Conservation (phyloP, 2,329 filamentous ascomycete species). For the Tolypocladium ovalisporum region DNA sequence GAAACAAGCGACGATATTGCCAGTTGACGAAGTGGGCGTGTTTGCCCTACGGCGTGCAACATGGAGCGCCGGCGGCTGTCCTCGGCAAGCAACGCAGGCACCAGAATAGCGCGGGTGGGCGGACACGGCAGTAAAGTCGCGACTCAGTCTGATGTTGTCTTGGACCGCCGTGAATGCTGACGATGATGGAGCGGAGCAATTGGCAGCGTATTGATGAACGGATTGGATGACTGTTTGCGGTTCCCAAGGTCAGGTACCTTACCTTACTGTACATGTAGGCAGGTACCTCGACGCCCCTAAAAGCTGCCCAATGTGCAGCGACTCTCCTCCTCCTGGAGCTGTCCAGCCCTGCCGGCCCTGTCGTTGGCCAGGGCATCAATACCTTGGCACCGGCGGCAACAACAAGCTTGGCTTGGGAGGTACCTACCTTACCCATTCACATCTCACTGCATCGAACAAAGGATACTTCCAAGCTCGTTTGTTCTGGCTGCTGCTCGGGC, state of each 20-base stretch:
- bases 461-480: neutral
- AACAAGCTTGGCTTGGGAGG: too few relatives aligned
- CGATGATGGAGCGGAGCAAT: neutral
- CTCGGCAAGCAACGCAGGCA: neutral
- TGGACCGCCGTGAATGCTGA: neutral
- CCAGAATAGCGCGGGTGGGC: neutral
- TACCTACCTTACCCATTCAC: too few relatives aligned
- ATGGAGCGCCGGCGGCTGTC: neutral
- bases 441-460: neutral
- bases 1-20: neutral
- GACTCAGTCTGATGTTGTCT: neutral
- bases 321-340: neutral
- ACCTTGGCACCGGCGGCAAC: too few relatives aligned
- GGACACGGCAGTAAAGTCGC: neutral
- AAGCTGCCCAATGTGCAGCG: too few relatives aligned
- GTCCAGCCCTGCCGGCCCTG: too few relatives aligned
- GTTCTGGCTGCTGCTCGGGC: neutral
- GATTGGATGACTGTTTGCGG: too few relatives aligned
- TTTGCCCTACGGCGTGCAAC: neutral
- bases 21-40: neutral
- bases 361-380: neutral
- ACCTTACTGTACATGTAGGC: neutral
- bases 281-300: too few relatives aligned
- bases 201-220: neutral
- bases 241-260: too few relatives aligned